Evolutionary conservation across 1,284 basidiomycete species (phyloP).

Genomic region (Salmacisia buchloeana): DNA sequence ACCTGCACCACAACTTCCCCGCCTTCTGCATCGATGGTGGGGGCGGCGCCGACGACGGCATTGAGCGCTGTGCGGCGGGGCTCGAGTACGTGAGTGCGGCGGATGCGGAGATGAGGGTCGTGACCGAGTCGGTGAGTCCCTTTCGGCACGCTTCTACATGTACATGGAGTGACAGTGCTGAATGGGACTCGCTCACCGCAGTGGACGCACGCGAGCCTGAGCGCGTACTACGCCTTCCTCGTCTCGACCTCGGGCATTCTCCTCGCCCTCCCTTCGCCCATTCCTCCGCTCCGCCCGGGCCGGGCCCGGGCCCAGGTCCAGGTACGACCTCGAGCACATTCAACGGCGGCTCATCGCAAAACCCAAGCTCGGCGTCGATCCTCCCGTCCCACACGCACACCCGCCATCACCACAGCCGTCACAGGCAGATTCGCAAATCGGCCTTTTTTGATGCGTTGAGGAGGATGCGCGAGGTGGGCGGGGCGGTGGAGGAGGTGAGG

Average conservation of each 20-base stretch:
- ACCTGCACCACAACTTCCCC: constrained; percentile 87
- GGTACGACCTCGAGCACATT: not conserved
- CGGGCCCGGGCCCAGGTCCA: not conserved
- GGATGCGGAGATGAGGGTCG: constrained; percentile 61
- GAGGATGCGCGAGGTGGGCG: constrained; percentile 45
- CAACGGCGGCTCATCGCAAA: not conserved
- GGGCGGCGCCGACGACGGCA: no score
- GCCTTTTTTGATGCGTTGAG: constrained; percentile 54
- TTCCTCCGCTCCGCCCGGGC: constrained; percentile 54
- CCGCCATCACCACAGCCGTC: constrained; percentile 49
- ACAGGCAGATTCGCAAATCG: constrained; percentile 62
- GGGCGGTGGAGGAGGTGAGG: constrained; percentile 44
- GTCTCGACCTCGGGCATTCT: constrained; percentile 70
- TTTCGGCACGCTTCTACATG: constrained; percentile 15
- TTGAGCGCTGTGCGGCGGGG: constrained; percentile 69
- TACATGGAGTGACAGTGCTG: constrained; percentile 8
- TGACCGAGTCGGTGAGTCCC: constrained; percentile 63
- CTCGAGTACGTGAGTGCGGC: constrained; percentile 74
- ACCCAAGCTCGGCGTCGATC: not conserved
- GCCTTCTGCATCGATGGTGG: constrained; percentile 75
- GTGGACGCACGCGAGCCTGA: constrained; percentile 62
- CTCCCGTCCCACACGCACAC: not conserved
- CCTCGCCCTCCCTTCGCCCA: constrained; percentile 78
- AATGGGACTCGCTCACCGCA: constrained; percentile 39
- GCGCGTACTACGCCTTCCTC: constrained; percentile 79